Conservation (phyloP, 2,329 filamentous ascomycete genomes). For the Microdochium nivale region DNA sequence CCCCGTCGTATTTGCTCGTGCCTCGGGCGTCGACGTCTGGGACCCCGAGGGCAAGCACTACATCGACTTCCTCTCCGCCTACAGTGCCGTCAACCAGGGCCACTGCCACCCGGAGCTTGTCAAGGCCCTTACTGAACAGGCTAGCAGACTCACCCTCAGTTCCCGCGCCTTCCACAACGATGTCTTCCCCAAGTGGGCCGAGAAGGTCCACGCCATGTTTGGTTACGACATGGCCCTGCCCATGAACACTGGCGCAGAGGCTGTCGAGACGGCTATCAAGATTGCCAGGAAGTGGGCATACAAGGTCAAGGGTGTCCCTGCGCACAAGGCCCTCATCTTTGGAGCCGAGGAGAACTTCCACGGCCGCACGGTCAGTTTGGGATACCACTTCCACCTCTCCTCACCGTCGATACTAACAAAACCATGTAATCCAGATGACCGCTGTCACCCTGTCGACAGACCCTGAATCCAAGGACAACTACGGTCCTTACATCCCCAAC, state of each 20-base stretch:
- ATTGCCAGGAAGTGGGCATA: conserved; percentile 97
- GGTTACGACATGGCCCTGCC: conserved; percentile 97
- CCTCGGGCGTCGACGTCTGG: conserved; percentile 84
- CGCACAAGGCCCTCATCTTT: conserved; percentile 77
- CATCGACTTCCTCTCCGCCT: conserved; percentile 95
- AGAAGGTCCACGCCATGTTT: conserved; percentile 82
- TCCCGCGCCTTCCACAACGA: conserved; percentile 97
- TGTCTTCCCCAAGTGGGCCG: conserved; percentile 91
- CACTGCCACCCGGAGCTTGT: conserved; percentile 96
- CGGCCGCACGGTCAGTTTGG: conserved; percentile 69
- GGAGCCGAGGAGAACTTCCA: conserved; percentile 91
- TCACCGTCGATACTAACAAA: background rate
- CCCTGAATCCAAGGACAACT: conserved; percentile 92
- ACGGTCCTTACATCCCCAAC: conserved; percentile 88
- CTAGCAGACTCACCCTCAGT: conserved; percentile 79
- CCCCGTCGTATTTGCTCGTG: conserved; percentile 84
- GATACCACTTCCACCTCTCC: conserved; percentile 1
- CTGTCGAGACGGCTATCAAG: conserved; percentile 93
- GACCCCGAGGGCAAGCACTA: conserved; percentile 94
- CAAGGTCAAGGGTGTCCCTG: conserved; percentile 84
- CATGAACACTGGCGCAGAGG: conserved; percentile 97
- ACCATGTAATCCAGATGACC: conserved; percentile 54
- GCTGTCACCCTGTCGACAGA: conserved; percentile 94
- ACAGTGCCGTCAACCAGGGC: conserved; percentile 95
- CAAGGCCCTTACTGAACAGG: conserved; percentile 83